Evolutionary conservation across 345 rosid species (phyloP), one percentile per base, ranked within the genome.

Genomic region (Tarenaya hassleriana): DNA sequence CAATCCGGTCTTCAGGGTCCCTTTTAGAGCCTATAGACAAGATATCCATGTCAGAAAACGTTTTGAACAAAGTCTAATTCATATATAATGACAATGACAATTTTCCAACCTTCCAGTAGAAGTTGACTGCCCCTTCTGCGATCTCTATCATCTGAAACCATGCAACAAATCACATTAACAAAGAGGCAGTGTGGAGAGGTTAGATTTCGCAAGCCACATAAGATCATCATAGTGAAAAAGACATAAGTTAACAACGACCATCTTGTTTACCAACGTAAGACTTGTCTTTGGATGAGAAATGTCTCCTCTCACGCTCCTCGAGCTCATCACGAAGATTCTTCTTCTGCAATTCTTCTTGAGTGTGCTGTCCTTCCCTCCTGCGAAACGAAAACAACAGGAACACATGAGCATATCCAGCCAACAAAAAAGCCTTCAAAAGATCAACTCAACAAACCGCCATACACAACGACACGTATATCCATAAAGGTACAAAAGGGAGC

Each of bases 281-380:
- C 74, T 78, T 85, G 57, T 88, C 90, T 78, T 77, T 92, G 13
- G 91, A 83, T 10, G 97, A 83, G 63, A 88, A 88, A 72, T 92
- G 97, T 66, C 80, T 85, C 63, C 77, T 70, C 58, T 92, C 97
- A 61, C 94, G 97, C 7, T 86, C 94, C 44, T 86, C 94, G 17
- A 90, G 86, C 78, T 86, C 97, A 3, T 80, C 82, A 8, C 88
- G 87, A 13, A 88, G 83, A 64, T 83, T 78, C 59, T 80, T 84
- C 84, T 81, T 88, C 71, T 77, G 71, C 61, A 92, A 43, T 50
- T 88, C 98, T 14, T 85, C 95, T n/a, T 81, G 75, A 20, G 95
- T 92, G 47, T 92, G 91, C 62, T 90, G 96, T 31, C 97, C 97
- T 33, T 86, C 94, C 77, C 72, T 90, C 67, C 96, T 90, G 77